Evolutionary conservation across 2,329 filamentous ascomycete species (phyloP), one percentile per base, ranked within the genome.

Genomic region (Neocatenulostroma microsporum): DNA sequence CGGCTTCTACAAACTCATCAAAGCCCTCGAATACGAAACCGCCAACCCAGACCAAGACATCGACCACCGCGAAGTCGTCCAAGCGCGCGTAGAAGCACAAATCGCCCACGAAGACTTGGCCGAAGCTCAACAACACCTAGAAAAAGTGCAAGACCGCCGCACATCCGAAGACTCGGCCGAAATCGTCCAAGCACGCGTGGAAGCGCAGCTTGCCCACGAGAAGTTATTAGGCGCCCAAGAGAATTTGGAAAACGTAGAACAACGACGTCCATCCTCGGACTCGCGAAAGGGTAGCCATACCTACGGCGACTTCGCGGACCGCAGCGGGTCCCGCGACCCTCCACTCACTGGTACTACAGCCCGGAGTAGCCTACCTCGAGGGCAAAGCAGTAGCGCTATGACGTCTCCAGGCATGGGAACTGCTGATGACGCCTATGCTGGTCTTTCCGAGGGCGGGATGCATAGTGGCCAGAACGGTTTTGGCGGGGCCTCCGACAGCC

Each of bases 1-100:
- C 4, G 48, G 47, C 8, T 56, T 55, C 42, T 56, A 55, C 43
- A 55, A 54, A 27, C 43, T 54, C 30, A 45, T 54, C 41, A 50
- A 54, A 38, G 37, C 46, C 8, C 41, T 55, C 13, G 51, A 54
- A 36, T 56, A 55, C 37, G 49, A 51, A 47, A 55, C 46, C 13
- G 54, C 52, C 11, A 57, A 57, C 34, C 50, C 49, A 2, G 46
- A 48, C 24, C 53, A 56, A 30, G 53, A 56, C 31, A 42, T 41
- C 27, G 45, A 24, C 23, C 23, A 24, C 9, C 23, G 23, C 23
- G n/a, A n/a, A n/a, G n/a, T n/a, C n/a, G n/a, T n/a, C n/a, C n/a
- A n/a, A n/a, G n/a, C n/a, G n/a, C n/a, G n/a, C n/a, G n/a, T n/a
- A n/a, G 23, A 8, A 8, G 23, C 23, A 8, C 9, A 8, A 46